Evolutionary conservation across 2,329 filamentous ascomycete genomes (phyloP).

Genomic region (Penicillium sp.): DNA sequence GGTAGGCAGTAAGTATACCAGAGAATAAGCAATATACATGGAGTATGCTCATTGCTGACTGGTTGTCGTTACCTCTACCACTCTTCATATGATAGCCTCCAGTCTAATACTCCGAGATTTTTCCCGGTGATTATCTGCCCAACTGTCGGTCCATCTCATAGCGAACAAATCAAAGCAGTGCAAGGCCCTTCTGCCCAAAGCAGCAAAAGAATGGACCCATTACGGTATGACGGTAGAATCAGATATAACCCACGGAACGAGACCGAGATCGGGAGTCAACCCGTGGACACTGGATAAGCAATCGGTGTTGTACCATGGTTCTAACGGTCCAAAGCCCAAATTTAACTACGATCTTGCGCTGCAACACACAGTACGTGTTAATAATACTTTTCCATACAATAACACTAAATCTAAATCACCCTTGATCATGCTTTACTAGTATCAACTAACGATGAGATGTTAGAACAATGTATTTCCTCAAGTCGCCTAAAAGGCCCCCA

Average conservation of each 20-base stretch:
- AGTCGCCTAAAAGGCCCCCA: not conserved
- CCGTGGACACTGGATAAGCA: not conserved
- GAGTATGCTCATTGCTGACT: not conserved
- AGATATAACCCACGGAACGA: not conserved
- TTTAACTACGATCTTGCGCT: not conserved
- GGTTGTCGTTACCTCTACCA: not conserved
- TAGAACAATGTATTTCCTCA: not conserved
- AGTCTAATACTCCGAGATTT: not conserved
- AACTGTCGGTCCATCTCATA: not conserved
- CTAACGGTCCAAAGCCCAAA: not conserved
- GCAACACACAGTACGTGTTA: not conserved
- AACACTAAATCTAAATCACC: too few relatives aligned
- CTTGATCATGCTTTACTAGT: not conserved
- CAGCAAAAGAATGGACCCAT: not conserved
- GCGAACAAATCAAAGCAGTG: not conserved
- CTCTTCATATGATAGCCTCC: not conserved
- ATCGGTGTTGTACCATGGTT: not conserved
- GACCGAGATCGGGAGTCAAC: not conserved
- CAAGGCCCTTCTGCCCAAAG: too few relatives aligned
- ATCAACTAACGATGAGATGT: not conserved
- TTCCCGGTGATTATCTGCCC: not conserved
- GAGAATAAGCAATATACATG: not conserved
- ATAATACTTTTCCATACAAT: not conserved
- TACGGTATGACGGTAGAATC: not conserved
- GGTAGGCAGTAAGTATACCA: not conserved